Evolutionary conservation across 495 filamentous ascomycete species (phyloP), one percentile per base, ranked within the genome.

Genomic region (Aspergillus biplanus): DNA sequence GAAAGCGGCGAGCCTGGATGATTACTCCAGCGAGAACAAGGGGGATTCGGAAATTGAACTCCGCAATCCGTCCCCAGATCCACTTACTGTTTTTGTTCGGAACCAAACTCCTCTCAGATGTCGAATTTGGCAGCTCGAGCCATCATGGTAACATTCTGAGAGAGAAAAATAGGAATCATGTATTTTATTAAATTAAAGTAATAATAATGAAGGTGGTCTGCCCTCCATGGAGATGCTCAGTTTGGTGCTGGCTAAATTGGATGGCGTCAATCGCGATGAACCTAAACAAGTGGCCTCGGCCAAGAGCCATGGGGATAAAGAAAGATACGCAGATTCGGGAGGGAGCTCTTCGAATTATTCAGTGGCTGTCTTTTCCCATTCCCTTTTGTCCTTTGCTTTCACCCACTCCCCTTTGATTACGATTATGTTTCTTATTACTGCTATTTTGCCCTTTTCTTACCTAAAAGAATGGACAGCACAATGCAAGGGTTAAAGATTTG

Each of bases 291-390:
- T 32, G 7, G 37, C 46, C 57, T 7, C 16, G 33, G 59, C 59
- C 50, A 46, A 42, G 49, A 47, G 33, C 46, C 16, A 54, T 54
- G 47, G 50, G 72, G 70, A 73, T 67, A 70, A 70, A 68, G 66
- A 71, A 68, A 73, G 70, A 71, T 67, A 74, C 69, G 21, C 21
- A 67, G 61, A 58, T 53, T 68, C 66, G 59, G 68, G 61, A 64
- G 68, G 61, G 32, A 37, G 39, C 34, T 47, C 56, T 31, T 47
- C 52, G 5, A 35, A 32, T 18, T 33, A 49, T 16, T 12, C 37
- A 47, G 27, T 59, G 44, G 37, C 27, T 44, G 9, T 39, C 12
- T 52, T 27, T 54, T 32, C 31, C 32, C n/a, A 0, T 33, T 50
- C 18, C 13, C 13, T 16, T 5, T 50, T 18, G 21, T 50, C 9